phyloP scores from a whole-genome alignment of 176 grass and related monocot species.

The Cocos nucifera region DNA sequence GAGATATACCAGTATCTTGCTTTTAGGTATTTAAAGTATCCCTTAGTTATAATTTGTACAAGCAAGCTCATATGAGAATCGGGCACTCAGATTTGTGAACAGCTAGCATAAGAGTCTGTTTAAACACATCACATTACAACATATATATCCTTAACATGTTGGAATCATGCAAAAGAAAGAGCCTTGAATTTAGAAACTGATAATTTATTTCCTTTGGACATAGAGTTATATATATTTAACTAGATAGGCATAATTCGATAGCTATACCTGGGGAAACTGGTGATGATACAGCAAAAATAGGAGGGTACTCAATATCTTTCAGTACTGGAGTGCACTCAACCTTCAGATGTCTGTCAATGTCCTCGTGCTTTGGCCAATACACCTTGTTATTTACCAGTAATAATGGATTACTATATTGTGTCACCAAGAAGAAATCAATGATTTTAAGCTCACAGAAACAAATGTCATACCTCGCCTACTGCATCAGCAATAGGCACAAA shows the following conservation, averaged over 20 bases:
- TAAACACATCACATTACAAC: no score
- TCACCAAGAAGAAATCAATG: not conserved
- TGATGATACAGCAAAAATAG: slow-evolving; percentile 75
- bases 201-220: no score
- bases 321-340: slow-evolving; percentile 69
- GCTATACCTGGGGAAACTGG: slow-evolving; percentile 74
- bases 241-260: not conserved
- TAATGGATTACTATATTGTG: not conserved
- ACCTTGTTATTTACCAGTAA: slow-evolving; percentile 33
- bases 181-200: no score
- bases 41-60: no score
- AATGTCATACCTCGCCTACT: slow-evolving; percentile 47
- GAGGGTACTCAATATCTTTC: slow-evolving; percentile 46
- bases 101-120: no score
- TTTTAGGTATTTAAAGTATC: no score
- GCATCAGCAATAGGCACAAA: slow-evolving; percentile 73
- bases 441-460: slow-evolving; percentile 2
- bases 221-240: no score
- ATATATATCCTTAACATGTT: no score
- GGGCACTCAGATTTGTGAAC: no score
- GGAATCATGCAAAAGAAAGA: no score
- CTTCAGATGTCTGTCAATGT: slow-evolving; percentile 82
- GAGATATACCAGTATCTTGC: no score
- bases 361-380: slow-evolving; percentile 75
- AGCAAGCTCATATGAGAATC: no score